phyloP scores from a whole-genome alignment of 805 yeast genomes.

The Wickerhamiella alocasiicola region DNA sequence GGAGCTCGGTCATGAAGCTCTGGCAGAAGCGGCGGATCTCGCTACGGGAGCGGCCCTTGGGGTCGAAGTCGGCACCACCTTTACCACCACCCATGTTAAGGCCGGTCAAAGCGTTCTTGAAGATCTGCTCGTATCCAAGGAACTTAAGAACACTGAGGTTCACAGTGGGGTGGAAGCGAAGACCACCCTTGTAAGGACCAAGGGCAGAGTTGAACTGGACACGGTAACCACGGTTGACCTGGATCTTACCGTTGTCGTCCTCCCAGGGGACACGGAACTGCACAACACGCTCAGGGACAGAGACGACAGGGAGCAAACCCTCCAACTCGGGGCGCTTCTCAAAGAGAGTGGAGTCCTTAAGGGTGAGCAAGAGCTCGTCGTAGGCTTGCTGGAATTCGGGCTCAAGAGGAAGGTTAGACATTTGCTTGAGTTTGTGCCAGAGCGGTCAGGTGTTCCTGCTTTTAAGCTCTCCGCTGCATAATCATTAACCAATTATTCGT shows the following conservation, averaged over 20 bases:
- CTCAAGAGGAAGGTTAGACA: slow-evolving; percentile 68
- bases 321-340: slow-evolving; percentile 79
- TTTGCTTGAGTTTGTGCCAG: slow-evolving; percentile 27
- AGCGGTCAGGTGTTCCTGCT: neutral
- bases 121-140: slow-evolving; percentile 95
- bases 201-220: slow-evolving; percentile 97
- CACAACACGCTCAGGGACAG: slow-evolving; percentile 90
- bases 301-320: slow-evolving; percentile 76
- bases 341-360: slow-evolving; percentile 85
- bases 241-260: slow-evolving; percentile 80
- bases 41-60: slow-evolving; percentile 82
- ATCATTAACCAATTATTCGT: slow-evolving; percentile 12
- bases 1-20: slow-evolving; percentile 89
- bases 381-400: slow-evolving; percentile 99
- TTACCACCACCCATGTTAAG: slow-evolving; percentile 98
- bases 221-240: slow-evolving; percentile 95
- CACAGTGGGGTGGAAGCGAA: slow-evolving; percentile 95
- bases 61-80: slow-evolving; percentile 98
- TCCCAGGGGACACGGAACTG: slow-evolving; percentile 98
- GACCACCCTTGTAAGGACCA: slow-evolving; percentile 99
- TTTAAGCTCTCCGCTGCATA: slow-evolving; percentile 7
- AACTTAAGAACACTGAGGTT: slow-evolving; percentile 90
- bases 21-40: slow-evolving; percentile 97
- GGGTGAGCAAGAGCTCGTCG: slow-evolving; percentile 78
- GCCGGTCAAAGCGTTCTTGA: slow-evolving; percentile 96